Evolutionary conservation across 2,329 filamentous ascomycete genomes (phyloP).

Genomic region (Didymella lethalis): DNA sequence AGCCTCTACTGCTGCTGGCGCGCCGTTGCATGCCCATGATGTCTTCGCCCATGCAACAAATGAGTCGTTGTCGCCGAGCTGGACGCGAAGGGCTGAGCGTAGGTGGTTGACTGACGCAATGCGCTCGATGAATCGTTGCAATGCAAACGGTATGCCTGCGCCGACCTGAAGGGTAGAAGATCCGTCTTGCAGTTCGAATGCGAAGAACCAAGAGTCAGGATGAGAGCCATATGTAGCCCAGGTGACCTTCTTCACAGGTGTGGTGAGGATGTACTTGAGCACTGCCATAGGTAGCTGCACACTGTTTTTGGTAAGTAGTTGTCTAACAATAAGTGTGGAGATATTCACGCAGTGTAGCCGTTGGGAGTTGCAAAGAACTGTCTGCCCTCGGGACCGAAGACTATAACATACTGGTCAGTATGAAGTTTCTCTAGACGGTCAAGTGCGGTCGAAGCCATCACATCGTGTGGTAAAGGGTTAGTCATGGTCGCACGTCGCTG

Average conservation of each 20-base stretch:
- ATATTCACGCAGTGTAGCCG: constrained; percentile 38
- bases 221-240: constrained; percentile 40
- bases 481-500: background rate
- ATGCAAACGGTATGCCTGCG: constrained; percentile 13
- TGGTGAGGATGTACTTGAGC: constrained; percentile 13
- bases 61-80: constrained; percentile 35
- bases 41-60: constrained; percentile 34
- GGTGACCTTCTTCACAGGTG: constrained; percentile 27
- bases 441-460: constrained; percentile 19
- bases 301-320: constrained; percentile 12
- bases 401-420: constrained; percentile 38
- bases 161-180: constrained; percentile 21
- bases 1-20: constrained; percentile 22
- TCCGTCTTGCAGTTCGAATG: constrained; percentile 29
- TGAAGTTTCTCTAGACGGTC: constrained; percentile 25
- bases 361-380: constrained; percentile 40
- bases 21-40: constrained; percentile 28
- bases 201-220: constrained; percentile 40
- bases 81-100: constrained; percentile 30
- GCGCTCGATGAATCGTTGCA: constrained; percentile 21
- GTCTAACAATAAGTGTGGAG: background rate
- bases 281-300: constrained; percentile 31
- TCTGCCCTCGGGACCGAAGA: constrained; percentile 32
- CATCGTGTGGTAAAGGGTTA: background rate
- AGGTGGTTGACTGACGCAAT: background rate